phyloP scores from a whole-genome alignment of 768 basidiomycete genomes.

The Boletus insuetus region DNA sequence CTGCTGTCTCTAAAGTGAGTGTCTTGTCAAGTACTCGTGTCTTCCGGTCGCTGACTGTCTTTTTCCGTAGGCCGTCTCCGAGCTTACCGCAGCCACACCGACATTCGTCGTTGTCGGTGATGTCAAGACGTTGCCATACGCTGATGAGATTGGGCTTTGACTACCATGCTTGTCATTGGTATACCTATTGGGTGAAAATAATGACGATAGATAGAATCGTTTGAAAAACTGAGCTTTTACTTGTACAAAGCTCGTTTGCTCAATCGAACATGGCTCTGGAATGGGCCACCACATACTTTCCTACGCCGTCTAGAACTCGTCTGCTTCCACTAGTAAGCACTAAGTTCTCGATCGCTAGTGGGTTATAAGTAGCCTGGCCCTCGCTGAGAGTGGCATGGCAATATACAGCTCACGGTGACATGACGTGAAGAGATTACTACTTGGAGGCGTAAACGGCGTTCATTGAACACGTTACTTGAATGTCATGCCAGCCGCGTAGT shows the following conservation, averaged over 20 bases:
- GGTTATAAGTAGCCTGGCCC: too few species aligned
- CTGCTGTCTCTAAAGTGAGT: conserved; percentile 67
- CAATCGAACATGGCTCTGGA: background rate
- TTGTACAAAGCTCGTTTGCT: background rate
- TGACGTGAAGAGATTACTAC: too few species aligned
- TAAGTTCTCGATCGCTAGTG: too few species aligned
- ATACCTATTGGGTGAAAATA: conserved; percentile 14
- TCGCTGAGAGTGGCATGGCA: too few species aligned
- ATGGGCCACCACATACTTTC: too few species aligned
- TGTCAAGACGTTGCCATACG: conserved; percentile 69
- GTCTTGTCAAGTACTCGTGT: background rate
- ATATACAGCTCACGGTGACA: too few species aligned
- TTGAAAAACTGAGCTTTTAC: conserved; percentile 1
- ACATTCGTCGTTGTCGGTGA: conserved; percentile 89
- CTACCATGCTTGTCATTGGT: background rate
- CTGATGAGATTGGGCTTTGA: conserved; percentile 81
- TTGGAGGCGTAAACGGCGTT: too few species aligned
- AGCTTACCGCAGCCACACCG: conserved; percentile 72
- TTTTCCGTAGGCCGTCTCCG: conserved; percentile 47
- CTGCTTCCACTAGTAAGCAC: too few species aligned
- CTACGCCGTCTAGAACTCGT: too few species aligned
- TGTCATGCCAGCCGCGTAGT: too few species aligned
- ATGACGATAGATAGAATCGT: conserved; percentile 18
- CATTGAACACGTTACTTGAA: too few species aligned
- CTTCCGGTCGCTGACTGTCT: background rate